These are phyloP conservation scores for Colletotrichum sp. DNA, from an alignment of 2,329 filamentous ascomycete species.

Conservation along the genomic window DNA sequence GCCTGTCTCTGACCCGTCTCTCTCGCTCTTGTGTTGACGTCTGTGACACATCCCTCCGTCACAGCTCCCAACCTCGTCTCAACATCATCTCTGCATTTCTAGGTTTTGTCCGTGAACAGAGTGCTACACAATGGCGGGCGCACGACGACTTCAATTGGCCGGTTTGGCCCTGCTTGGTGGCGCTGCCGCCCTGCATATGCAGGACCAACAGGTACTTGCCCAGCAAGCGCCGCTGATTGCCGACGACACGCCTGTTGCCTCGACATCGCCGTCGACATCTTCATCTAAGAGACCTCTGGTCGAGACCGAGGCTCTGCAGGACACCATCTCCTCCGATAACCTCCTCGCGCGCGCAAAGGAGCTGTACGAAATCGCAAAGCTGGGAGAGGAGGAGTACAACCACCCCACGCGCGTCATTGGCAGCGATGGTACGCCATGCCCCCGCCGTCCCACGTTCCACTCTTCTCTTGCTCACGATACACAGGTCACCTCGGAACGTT, in stretches of 20 bases:
- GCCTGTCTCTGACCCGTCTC: not conserved
- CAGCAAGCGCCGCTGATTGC: constrained; percentile 15
- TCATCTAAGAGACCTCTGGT: constrained; percentile 44
- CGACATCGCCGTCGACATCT: not conserved
- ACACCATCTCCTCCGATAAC: constrained; percentile 57
- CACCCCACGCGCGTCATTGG: constrained; percentile 77
- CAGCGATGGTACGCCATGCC: constrained; percentile 54
- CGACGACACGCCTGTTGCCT: not conserved
- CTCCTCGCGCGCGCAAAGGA: constrained; percentile 65
- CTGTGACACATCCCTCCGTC: constrained; percentile 9
- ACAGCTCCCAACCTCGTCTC: not conserved
- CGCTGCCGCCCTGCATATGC: constrained; percentile 12
- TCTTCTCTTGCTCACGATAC: constrained; percentile 11
- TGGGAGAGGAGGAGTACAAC: constrained; percentile 63
- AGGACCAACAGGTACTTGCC: constrained; percentile 3
- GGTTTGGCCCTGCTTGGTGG: constrained; percentile 8
- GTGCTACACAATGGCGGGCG: constrained; percentile 2
- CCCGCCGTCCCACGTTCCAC: not conserved
- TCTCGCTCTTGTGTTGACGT: not conserved
- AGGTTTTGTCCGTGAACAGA: not conserved
- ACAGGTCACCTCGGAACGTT: constrained; percentile 69
- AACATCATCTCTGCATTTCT: constrained; percentile 6
- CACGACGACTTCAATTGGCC: constrained; percentile 7
- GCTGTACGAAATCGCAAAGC: constrained; percentile 67
- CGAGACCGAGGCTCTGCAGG: constrained; percentile 61